A percentile compares a stretch with the other conserved stretches of the same genome.
phyloP scores from a whole-genome alignment of 352 stramenopile genomes.

The Pythium volutum region DNA sequence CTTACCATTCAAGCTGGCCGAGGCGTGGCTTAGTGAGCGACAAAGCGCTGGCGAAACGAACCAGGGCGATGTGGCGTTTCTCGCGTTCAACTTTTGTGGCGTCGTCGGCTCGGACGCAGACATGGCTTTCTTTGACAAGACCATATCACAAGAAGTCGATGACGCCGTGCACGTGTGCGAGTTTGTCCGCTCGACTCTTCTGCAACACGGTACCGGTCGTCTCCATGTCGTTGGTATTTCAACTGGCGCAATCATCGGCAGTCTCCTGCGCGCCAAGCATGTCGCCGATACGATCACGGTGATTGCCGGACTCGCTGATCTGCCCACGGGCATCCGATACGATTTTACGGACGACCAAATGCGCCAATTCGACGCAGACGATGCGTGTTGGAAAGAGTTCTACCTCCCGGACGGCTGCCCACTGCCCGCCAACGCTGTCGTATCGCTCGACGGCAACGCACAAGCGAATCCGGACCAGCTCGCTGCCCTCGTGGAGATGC shows the following conservation, averaged over 20 bases:
- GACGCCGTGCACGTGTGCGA: conserved; percentile 51
- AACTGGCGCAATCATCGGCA: conserved; percentile 66
- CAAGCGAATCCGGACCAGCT: conserved; percentile 11
- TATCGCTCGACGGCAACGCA: conserved; percentile 43
- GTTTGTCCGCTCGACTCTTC: conserved; percentile 34
- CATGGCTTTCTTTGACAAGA: conserved; percentile 52
- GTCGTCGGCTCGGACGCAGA: conserved; percentile 57
- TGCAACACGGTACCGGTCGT: conserved; percentile 14
- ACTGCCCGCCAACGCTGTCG: conserved; percentile 31
- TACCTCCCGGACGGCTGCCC: conserved; percentile 47
- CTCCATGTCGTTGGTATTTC: conserved; percentile 67
- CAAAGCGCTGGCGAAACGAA: too few relatives aligned
- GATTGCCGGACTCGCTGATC: conserved; percentile 57
- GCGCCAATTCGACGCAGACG: conserved; percentile 32
- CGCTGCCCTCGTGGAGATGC: conserved; percentile 21
- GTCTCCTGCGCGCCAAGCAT: conserved; percentile 42
- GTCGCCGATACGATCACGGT: conserved; percentile 51
- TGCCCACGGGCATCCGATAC: conserved; percentile 42
- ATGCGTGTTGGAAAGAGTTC: conserved; percentile 71
- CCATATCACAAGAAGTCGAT: conserved; percentile 49
- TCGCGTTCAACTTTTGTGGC: conserved; percentile 71
- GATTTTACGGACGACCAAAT: conserved; percentile 58
- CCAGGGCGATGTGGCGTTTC: conserved; percentile 24
- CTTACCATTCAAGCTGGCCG: conserved; percentile 51
- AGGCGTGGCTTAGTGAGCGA: conserved; percentile 41